Percentiles rank a stretch among this genome's conserved stretches.
Conservation (phyloP, 441 rosid genomes). For the Gossypium gossypioides region DNA sequence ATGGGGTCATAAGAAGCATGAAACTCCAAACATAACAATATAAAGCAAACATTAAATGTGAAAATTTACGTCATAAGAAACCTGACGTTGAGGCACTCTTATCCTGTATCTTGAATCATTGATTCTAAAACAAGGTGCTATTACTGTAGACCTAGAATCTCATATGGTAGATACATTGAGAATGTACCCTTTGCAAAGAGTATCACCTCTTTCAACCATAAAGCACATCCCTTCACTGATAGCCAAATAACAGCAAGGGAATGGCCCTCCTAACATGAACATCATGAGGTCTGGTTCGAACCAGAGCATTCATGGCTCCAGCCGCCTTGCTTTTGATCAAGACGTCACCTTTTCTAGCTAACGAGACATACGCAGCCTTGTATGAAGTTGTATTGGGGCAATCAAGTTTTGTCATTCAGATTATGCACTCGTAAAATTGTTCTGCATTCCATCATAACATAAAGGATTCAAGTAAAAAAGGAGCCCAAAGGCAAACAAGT, state of each 20-base stretch:
- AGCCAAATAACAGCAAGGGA: conserved; percentile 9
- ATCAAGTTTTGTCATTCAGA: conserved; percentile 38
- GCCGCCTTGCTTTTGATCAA: conserved; percentile 78
- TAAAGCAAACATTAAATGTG: neutral
- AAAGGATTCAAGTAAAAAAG: too few relatives aligned
- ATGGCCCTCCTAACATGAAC: conserved; percentile 75
- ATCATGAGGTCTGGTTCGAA: conserved; percentile 46
- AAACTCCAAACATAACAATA: neutral
- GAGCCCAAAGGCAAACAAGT: too few relatives aligned
- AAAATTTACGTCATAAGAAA: neutral
- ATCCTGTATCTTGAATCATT: neutral
- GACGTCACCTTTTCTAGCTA: conserved; percentile 65
- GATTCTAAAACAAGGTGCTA: neutral
- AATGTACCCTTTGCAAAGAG: too few relatives aligned
- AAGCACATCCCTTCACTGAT: neutral
- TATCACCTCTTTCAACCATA: neutral
- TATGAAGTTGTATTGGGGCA: conserved; percentile 54
- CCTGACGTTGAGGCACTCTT: neutral
- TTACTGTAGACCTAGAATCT: neutral
- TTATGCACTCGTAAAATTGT: too few relatives aligned
- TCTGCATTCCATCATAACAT: too few relatives aligned
- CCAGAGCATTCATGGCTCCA: conserved; percentile 80
- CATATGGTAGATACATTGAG: neutral
- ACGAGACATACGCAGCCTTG: conserved; percentile 56
- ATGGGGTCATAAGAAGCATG: neutral